A percentile compares a stretch with the other conserved stretches of the same genome.
phyloP scores from a whole-genome alignment of 73 alveolate species.

The Blepharisma japonicum region DNA sequence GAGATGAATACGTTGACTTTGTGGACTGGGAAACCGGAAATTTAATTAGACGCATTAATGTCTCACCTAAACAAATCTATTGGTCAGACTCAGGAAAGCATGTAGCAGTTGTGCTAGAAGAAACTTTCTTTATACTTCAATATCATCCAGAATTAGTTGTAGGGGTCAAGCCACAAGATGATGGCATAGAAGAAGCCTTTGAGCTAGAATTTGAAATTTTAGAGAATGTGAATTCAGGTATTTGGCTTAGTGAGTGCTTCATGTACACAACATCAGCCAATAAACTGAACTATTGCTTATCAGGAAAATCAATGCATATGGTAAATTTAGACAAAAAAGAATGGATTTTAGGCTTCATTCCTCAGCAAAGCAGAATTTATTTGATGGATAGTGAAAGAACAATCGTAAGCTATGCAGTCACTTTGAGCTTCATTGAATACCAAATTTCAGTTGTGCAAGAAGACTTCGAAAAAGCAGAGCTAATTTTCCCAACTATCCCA shows the following conservation, averaged over 20 bases:
- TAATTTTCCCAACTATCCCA: conserved; percentile 63
- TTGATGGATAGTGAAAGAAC: conserved; percentile 74
- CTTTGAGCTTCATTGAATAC: conserved; percentile 49
- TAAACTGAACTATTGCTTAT: conserved; percentile 77
- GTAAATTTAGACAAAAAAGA: conserved; percentile 57
- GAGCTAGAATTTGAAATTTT: conserved; percentile 74
- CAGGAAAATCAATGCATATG: conserved; percentile 74
- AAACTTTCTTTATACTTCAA: conserved; percentile 78
- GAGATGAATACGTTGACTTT: conserved; percentile 89
- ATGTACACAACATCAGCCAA: conserved; percentile 77
- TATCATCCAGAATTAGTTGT: conserved; percentile 74
- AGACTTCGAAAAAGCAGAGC: conserved; percentile 59
- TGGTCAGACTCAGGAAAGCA: conserved; percentile 80
- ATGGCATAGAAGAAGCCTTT: conserved; percentile 93
- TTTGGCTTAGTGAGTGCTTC: conserved; percentile 80
- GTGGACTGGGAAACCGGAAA: conserved; percentile 45
- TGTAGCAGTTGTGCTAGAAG: conserved; percentile 82
- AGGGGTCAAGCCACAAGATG: conserved; percentile 53
- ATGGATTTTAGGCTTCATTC: conserved; percentile 75
- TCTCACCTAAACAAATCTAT: conserved; percentile 83
- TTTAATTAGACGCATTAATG: conserved; percentile 89
- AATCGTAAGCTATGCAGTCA: conserved; percentile 59
- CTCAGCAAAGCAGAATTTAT: conserved; percentile 62
- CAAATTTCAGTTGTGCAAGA: conserved; percentile 48
- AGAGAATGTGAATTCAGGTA: conserved; percentile 78